phyloP scores from a whole-genome alignment of 768 basidiomycete genomes.

The Pisolithus marmoratus region DNA sequence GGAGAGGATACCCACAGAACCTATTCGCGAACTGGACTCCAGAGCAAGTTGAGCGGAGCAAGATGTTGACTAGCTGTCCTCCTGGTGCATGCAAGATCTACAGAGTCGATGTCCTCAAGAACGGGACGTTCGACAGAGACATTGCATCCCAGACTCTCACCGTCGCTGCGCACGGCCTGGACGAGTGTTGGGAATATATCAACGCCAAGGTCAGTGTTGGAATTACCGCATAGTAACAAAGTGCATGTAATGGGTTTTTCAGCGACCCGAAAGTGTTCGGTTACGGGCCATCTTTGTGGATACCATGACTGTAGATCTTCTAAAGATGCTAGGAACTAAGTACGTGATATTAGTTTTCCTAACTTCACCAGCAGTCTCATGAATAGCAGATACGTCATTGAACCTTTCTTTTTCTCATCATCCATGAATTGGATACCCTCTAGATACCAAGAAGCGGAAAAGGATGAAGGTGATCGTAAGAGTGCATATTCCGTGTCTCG shows the following conservation, averaged over 20 bases:
- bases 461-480: conserved; percentile 48
- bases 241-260: not conserved
- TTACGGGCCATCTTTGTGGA: conserved; percentile 47
- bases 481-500: conserved; percentile 23
- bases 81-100: conserved; percentile 14
- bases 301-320: conserved; percentile 41
- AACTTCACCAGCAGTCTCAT: not conserved
- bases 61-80: conserved; percentile 21
- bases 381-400: conserved; percentile 40
- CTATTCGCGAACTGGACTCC: conserved; percentile 29
- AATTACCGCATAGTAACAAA: not conserved
- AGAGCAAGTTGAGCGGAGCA: conserved; percentile 24
- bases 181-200: conserved; percentile 31
- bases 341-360: conserved; percentile 16
- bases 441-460: conserved; percentile 48
- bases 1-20: conserved; percentile 27
- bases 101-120: conserved; percentile 18
- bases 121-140: conserved; percentile 8
- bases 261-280: conserved; percentile 33
- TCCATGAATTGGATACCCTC: conserved; percentile 65
- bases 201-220: conserved; percentile 28
- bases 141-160: not conserved
- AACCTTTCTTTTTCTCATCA: conserved; percentile 63
- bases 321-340: conserved; percentile 55
- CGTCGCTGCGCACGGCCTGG: conserved; percentile 10